These are phyloP conservation scores for Microbotryum violaceum DNA, from an alignment of 1,284 basidiomycete genomes.

Conservation along the genomic window DNA sequence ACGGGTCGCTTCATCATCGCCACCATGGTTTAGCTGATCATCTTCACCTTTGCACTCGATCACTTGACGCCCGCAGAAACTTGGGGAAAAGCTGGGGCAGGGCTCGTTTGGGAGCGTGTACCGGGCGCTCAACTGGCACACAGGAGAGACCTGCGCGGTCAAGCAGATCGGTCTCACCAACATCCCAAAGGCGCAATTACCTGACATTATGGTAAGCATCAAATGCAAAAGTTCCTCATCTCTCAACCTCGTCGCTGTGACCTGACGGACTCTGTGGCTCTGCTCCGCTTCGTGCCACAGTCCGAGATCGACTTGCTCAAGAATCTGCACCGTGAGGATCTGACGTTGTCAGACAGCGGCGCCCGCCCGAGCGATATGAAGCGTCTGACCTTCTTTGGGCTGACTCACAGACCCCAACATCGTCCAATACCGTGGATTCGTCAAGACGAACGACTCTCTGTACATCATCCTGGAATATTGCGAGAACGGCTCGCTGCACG, in stretches of 20 bases:
- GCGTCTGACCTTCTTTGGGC: too few relatives aligned
- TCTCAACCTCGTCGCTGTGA: neutral
- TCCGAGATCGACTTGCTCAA: slow-evolving; percentile 96
- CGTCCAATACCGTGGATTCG: slow-evolving; percentile 97
- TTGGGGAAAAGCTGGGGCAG: slow-evolving; percentile 33
- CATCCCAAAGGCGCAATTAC: slow-evolving; percentile 83
- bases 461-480: slow-evolving; percentile 98
- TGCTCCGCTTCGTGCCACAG: slow-evolving; percentile 44
- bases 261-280: slow-evolving; percentile 1
- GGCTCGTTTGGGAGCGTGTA: slow-evolving; percentile 34
- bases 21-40: too few relatives aligned
- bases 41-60: too few relatives aligned
- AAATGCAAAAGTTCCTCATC: neutral
- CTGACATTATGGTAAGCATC: slow-evolving; percentile 84
- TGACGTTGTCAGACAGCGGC: neutral
- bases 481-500: slow-evolving; percentile 93
- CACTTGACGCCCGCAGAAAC: slow-evolving; percentile 17
- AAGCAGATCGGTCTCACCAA: slow-evolving; percentile 75
- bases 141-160: slow-evolving; percentile 89
- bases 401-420: slow-evolving; percentile 62
- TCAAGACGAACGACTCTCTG: slow-evolving; percentile 84
- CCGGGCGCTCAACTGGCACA: slow-evolving; percentile 82
- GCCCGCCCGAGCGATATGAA: too few relatives aligned
- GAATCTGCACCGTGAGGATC: slow-evolving; percentile 60
- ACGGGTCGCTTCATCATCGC: too few relatives aligned